Evolutionary conservation across 495 filamentous ascomycete species (phyloP).

Genomic region (Xylaria nigripes): DNA sequence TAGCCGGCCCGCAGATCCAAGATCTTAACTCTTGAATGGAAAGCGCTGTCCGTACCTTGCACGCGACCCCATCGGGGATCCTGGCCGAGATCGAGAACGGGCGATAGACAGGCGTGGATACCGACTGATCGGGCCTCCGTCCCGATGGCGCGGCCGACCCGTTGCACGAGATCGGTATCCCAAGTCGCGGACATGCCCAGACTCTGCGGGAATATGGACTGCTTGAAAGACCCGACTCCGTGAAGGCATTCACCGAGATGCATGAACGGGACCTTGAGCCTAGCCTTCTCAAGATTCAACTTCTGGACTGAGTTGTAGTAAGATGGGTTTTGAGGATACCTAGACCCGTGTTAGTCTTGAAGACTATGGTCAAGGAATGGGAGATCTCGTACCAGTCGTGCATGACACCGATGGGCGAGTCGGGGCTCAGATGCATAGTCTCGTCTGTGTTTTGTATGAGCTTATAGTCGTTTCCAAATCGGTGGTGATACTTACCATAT

Average conservation of each 20-base stretch:
- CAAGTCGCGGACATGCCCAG: constrained; percentile 31
- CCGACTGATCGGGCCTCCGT: constrained; percentile 34
- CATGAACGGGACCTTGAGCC: constrained; percentile 29
- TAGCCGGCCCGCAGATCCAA: not conserved
- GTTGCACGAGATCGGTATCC: constrained; percentile 31
- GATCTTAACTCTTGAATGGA: not conserved
- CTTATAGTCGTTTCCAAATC: not conserved
- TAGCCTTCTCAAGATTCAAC: constrained; percentile 26
- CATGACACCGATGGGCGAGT: constrained; percentile 26
- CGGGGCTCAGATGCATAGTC: constrained; percentile 27
- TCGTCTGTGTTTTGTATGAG: constrained; percentile 18
- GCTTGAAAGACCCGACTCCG: constrained; percentile 34
- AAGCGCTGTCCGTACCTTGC: constrained; percentile 17
- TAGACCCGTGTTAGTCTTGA: not conserved
- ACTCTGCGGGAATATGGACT: constrained; percentile 35
- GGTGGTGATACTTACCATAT: constrained; percentile 20
- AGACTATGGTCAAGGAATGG: not conserved
- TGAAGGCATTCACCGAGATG: constrained; percentile 36
- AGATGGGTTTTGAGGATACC: constrained; percentile 32
- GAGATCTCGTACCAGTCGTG: constrained; percentile 20
- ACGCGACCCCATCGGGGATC: constrained; percentile 38
- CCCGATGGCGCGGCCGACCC: constrained; percentile 31
- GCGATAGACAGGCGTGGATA: constrained; percentile 33
- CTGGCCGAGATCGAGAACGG: constrained; percentile 36
- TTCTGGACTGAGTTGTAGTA: constrained; percentile 33